These are phyloP conservation scores for Russula lepida DNA, from an alignment of 768 basidiomycete species.

Conservation along the genomic window DNA sequence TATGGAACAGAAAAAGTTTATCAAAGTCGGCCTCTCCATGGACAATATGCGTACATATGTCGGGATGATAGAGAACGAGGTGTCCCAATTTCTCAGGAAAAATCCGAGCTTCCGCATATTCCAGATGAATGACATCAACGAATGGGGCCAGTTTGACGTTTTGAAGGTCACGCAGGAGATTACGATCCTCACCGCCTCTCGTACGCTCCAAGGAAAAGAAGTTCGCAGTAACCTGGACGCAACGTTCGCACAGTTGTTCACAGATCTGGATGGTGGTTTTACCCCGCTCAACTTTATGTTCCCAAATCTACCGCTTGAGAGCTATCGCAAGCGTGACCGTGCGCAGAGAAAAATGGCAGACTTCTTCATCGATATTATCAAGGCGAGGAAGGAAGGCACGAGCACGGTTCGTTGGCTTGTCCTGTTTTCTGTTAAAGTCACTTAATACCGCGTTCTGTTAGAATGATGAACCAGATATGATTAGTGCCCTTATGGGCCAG, in stretches of 20 bases:
- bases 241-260: slow-evolving; percentile 74
- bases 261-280: slow-evolving; percentile 91
- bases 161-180: slow-evolving; percentile 74
- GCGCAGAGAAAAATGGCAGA: slow-evolving; percentile 91
- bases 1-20: slow-evolving; percentile 99
- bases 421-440: background rate
- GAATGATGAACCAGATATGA: slow-evolving; percentile 84
- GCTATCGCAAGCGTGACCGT: slow-evolving; percentile 78
- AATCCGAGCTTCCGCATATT: slow-evolving; percentile 56
- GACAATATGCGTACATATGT: slow-evolving; percentile 86
- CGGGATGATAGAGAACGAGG: slow-evolving; percentile 38
- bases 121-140: slow-evolving; percentile 57
- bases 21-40: slow-evolving; percentile 89
- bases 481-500: slow-evolving; percentile 76
- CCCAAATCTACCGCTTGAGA: slow-evolving; percentile 84
- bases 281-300: slow-evolving; percentile 95
- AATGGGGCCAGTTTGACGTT: slow-evolving; percentile 74
- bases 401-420: slow-evolving; percentile 30
- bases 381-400: slow-evolving; percentile 51
- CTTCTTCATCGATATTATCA: slow-evolving; percentile 85
- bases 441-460: slow-evolving; percentile 9
- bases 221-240: slow-evolving; percentile 74
- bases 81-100: slow-evolving; percentile 54
- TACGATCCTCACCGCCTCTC: slow-evolving; percentile 89
- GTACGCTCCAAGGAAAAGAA: slow-evolving; percentile 90